These are phyloP conservation scores for Lepidium sativum DNA, from an alignment of 345 rosid genomes.

Conservation along the genomic window DNA sequence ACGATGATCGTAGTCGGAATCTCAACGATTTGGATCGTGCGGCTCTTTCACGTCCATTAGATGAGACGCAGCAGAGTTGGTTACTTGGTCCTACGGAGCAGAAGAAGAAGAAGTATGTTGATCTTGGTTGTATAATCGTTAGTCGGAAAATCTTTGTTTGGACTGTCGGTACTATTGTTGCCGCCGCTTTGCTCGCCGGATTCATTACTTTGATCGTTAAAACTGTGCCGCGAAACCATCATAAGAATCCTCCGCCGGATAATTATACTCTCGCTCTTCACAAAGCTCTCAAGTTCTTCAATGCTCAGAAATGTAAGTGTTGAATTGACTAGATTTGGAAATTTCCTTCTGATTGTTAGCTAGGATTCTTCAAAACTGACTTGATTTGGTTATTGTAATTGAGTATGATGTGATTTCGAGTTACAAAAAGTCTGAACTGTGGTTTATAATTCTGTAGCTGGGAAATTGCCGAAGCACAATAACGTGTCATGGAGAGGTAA, in stretches of 20 bases:
- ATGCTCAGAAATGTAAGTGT: slow-evolving; percentile 72
- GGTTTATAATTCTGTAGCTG: slow-evolving; percentile 42
- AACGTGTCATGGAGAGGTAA: slow-evolving; percentile 95
- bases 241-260: slow-evolving; percentile 46
- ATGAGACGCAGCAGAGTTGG: slow-evolving; percentile 99
- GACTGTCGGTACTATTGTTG: slow-evolving; percentile 68
- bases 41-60: slow-evolving; percentile 71
- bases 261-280: slow-evolving; percentile 87
- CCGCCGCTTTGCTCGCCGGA: slow-evolving; percentile 56
- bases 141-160: slow-evolving; percentile 94
- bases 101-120: slow-evolving; percentile 95
- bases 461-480: slow-evolving; percentile 79
- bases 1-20: slow-evolving; percentile 89
- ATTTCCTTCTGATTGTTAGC: not conserved
- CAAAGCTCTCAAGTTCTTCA: slow-evolving; percentile 98
- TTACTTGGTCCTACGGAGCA: slow-evolving; percentile 82
- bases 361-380: no score
- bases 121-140: slow-evolving; percentile 91
- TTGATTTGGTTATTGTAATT: not conserved
- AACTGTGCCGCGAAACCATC: slow-evolving; percentile 73
- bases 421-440: not conserved
- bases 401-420: not conserved
- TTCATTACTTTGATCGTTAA: slow-evolving; percentile 73
- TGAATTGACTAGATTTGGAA: not conserved
- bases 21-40: slow-evolving; percentile 78